Base-by-base conservation (phyloP, 805 yeast genomes). In the Kodamaea kakaduensis region DNA sequence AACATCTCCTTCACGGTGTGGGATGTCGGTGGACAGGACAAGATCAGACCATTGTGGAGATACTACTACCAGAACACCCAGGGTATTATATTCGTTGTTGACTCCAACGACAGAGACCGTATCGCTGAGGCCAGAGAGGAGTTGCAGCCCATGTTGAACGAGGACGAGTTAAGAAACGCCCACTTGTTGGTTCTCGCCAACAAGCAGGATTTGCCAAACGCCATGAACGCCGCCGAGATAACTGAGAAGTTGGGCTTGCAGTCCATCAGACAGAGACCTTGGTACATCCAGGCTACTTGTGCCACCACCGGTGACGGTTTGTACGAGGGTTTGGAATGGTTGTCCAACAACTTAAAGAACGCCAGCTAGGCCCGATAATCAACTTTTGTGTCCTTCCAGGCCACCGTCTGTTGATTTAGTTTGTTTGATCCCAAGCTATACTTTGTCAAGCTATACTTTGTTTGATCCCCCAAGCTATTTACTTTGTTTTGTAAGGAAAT, bases 261-360 rank as follows among this genome's bases (percentile, higher is more conserved):
- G 67, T 86, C 96, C 38, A 83, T 93, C 66, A 84, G 96, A 76
- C 96, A 89, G 75, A 86, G 97, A 73, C 96, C 96, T 58, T 93
- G 98, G 98, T 90, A 84, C 73, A 90, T 93, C 64, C 97, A 90
- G 74, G 87, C 98, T 51, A 86, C 97, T 47, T 89, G 97, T 74
- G 98, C 98, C 52, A 90, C 97, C 51, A 85, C 97, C 45, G 98
- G 62, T 42, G 62, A 57, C 44, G 62, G 62, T 28, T 55, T 59
- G 43, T 59, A 59, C 47, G 64, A 59, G 42, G 64, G 64, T 34
- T 58, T 59, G 50, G 64, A 59, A 45, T 59, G 64, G 64, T 54
- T 59, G 40, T 51, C 62, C 14, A 57, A 61, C 40, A 57, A 55
- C 45, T 57, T 59, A 49, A 58, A 58, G 50, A 50, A 44, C 34